Evolutionary conservation across 2,329 filamentous ascomycete genomes (phyloP).

Genomic region (Aspergillus aculeatus): DNA sequence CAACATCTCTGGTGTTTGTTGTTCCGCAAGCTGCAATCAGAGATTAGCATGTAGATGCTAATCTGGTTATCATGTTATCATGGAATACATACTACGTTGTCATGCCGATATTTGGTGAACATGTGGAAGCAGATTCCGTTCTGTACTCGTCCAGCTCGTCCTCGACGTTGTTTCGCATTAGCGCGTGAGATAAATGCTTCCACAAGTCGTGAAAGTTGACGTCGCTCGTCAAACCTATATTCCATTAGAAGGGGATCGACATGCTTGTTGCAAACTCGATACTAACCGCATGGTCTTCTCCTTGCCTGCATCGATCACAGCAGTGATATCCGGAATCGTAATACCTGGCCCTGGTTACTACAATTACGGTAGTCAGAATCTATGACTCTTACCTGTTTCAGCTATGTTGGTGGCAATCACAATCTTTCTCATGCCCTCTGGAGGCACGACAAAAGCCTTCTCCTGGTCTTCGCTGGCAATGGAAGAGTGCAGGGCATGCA

Average conservation of each 20-base stretch:
- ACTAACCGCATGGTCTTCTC: slow-evolving; percentile 79
- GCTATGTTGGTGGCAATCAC: slow-evolving; percentile 97
- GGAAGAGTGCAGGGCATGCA: slow-evolving; percentile 88
- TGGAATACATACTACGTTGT: slow-evolving; percentile 54
- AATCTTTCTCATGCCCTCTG: slow-evolving; percentile 80
- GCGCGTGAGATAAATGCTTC: slow-evolving; percentile 95
- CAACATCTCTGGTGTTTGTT: slow-evolving; percentile 95
- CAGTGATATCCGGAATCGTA: slow-evolving; percentile 96
- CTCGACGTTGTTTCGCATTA: slow-evolving; percentile 91
- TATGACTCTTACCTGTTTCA: slow-evolving; percentile 69
- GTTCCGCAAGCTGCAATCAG: slow-evolving; percentile 67
- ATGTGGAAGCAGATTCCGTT: slow-evolving; percentile 93
- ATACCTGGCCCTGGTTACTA: slow-evolving; percentile 51
- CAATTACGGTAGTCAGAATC: not conserved
- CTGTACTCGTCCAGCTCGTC: slow-evolving; percentile 92
- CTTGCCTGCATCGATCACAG: slow-evolving; percentile 93
- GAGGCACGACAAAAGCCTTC: slow-evolving; percentile 82
- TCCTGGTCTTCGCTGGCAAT: slow-evolving; percentile 97
- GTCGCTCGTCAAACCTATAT: slow-evolving; percentile 80
- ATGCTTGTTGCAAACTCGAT: not conserved
- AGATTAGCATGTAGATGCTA: slow-evolving; percentile 7
- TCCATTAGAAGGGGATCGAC: slow-evolving; percentile 9
- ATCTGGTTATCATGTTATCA: too few species aligned
- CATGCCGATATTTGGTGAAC: slow-evolving; percentile 86
- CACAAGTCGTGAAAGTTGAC: slow-evolving; percentile 84